Percentiles rank a stretch among this genome's conserved stretches.
phyloP scores from a whole-genome alignment of 768 basidiomycete genomes.

The Cantharellus anzutake region DNA sequence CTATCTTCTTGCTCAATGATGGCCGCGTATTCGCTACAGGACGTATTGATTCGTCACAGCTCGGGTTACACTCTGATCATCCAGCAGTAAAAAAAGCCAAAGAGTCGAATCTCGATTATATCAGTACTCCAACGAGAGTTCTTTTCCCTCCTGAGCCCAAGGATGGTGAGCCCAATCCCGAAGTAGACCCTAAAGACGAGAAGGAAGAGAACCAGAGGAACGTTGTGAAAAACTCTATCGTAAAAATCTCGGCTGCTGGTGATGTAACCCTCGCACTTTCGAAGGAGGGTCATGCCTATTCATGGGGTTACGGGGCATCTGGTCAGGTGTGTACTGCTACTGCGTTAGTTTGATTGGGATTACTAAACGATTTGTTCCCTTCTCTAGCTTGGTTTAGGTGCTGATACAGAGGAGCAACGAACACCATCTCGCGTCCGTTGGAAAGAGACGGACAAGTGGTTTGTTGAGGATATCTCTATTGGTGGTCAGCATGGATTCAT shows the following conservation, averaged over 20 bases:
- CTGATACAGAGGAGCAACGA: constrained; percentile 14
- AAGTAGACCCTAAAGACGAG: constrained; percentile 7
- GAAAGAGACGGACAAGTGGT: constrained; percentile 4
- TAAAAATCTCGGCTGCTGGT: constrained; percentile 20
- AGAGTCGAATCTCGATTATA: not conserved
- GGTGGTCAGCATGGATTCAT: constrained; percentile 9
- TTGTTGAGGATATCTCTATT: constrained; percentile 3
- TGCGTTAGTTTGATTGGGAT: too few species aligned
- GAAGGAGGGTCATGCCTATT: constrained; percentile 20
- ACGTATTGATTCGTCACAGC: constrained; percentile 63
- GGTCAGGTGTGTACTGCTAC: not conserved
- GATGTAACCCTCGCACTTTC: constrained; percentile 23
- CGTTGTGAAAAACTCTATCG: constrained; percentile 13
- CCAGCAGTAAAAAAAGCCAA: constrained; percentile 10
- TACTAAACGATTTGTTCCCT: not conserved
- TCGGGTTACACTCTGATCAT: constrained; percentile 38
- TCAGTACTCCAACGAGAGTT: constrained; percentile 12
- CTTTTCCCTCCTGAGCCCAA: constrained; percentile 22
- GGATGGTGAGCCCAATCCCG: constrained; percentile 17
- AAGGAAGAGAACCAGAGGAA: constrained; percentile 1
- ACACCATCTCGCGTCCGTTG: constrained; percentile 6
- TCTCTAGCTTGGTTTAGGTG: constrained; percentile 22
- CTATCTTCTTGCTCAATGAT: constrained; percentile 66
- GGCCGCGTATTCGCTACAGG: constrained; percentile 82
- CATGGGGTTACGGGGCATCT: constrained; percentile 22